phyloP scores from a whole-genome alignment of 148 eudicot species.

The Dysphania ambrosioides region DNA sequence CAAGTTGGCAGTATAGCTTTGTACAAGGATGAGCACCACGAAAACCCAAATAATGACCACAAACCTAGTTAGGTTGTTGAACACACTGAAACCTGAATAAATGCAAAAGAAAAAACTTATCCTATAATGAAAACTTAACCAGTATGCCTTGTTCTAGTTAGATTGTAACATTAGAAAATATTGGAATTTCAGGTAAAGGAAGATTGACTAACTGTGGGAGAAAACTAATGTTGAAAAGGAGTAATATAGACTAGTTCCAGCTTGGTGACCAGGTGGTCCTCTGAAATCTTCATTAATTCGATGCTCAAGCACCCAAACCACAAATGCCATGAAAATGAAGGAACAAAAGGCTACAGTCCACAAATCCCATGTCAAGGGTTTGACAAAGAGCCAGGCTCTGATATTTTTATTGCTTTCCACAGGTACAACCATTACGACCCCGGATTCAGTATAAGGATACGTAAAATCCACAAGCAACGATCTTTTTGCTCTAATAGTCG shows the following conservation, averaged over 20 bases:
- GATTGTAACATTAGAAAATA: neutral
- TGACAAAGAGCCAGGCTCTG: conserved; percentile 66
- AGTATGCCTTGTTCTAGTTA: too few relatives aligned
- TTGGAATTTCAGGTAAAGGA: neutral
- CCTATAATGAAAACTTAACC: too few relatives aligned
- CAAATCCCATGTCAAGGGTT: conserved; percentile 53
- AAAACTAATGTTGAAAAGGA: conserved; percentile 71
- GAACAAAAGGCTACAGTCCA: conserved; percentile 57
- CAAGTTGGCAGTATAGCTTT: conserved; percentile 66
- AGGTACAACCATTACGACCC: conserved; percentile 53
- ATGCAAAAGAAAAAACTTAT: neutral
- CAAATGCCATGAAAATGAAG: conserved; percentile 61
- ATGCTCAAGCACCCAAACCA: conserved; percentile 73
- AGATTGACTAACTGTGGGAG: conserved; percentile 55
- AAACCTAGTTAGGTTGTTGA: conserved; percentile 53
- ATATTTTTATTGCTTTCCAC: conserved; percentile 37
- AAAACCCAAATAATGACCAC: conserved; percentile 69
- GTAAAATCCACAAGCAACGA: conserved; percentile 50
- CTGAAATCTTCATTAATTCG: conserved; percentile 53
- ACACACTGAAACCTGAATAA: conserved; percentile 44
- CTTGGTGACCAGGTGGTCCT: conserved; percentile 53
- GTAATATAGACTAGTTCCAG: conserved; percentile 64
- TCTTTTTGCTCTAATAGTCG: conserved; percentile 49
- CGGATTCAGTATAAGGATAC: conserved; percentile 63
- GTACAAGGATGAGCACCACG: conserved; percentile 50